A percentile compares a stretch with the other conserved stretches of the same genome.
phyloP scores from a whole-genome alignment of 345 rosid genomes.

The Moricandia arvensis region DNA sequence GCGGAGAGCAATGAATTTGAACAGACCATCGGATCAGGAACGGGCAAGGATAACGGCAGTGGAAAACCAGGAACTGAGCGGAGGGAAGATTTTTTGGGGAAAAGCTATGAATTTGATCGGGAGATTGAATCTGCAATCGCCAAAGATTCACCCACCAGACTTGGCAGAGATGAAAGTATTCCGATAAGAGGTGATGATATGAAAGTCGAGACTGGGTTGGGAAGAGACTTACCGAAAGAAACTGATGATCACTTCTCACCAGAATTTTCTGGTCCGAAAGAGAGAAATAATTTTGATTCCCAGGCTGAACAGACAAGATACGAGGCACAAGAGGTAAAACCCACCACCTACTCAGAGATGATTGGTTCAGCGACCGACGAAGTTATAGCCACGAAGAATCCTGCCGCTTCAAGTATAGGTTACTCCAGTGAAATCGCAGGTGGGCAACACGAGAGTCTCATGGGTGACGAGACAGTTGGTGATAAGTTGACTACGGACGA shows the following conservation, averaged over 20 bases:
- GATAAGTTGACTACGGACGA: neutral
- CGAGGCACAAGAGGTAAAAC: slow-evolving; percentile 31
- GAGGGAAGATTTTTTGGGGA: slow-evolving; percentile 3
- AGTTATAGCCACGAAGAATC: slow-evolving; percentile 41
- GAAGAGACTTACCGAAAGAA: slow-evolving; percentile 17
- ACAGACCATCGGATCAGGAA: neutral
- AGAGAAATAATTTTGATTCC: neutral
- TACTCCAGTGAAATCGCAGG: slow-evolving; percentile 26
- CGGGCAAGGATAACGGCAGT: neutral
- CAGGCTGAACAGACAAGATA: neutral
- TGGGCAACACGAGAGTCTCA: neutral
- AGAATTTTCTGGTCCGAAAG: slow-evolving; percentile 22
- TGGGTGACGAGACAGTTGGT: neutral
- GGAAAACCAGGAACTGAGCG: neutral
- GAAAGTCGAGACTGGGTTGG: slow-evolving; percentile 10
- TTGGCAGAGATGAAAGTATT: neutral
- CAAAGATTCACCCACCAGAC: neutral
- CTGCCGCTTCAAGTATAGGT: slow-evolving; percentile 47
- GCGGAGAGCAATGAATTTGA: neutral
- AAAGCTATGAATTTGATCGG: neutral
- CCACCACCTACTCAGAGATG: slow-evolving; percentile 41
- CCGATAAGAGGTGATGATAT: slow-evolving; percentile 16
- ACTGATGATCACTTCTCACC: slow-evolving; percentile 53
- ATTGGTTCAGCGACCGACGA: slow-evolving; percentile 42
- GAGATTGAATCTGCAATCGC: neutral